Evolutionary conservation across 2,329 filamentous ascomycete genomes (phyloP).

Genomic region (Penicillium sp.): DNA sequence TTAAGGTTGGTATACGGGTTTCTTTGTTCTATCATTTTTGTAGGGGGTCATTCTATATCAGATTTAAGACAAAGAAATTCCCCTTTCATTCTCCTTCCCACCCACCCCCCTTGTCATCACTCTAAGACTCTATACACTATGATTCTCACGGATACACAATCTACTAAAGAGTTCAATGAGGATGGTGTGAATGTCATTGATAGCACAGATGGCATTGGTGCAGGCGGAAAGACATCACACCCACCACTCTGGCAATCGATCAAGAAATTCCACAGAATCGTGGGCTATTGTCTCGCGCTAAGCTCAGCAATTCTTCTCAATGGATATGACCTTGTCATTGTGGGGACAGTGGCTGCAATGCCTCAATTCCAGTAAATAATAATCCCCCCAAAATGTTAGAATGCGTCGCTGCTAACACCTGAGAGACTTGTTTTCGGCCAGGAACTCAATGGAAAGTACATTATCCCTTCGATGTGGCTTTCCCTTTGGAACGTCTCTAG

Average conservation of each 20-base stretch:
- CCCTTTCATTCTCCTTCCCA: neutral
- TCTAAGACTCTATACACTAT: neutral
- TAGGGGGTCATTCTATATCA: neutral
- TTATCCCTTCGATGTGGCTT: constrained; percentile 44
- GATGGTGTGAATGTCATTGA: neutral
- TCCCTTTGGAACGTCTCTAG: constrained; percentile 45
- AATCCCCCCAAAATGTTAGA: neutral
- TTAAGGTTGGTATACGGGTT: neutral
- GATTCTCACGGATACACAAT: neutral
- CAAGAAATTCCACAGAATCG: constrained; percentile 16
- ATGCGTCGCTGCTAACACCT: neutral
- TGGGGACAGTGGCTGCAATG: constrained; percentile 29
- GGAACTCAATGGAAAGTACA: constrained; percentile 30
- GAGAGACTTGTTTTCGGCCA: constrained; percentile 30
- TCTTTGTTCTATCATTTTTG: neutral
- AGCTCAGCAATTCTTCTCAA: constrained; percentile 28
- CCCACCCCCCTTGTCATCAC: neutral
- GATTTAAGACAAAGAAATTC: neutral
- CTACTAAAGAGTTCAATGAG: constrained; percentile 4
- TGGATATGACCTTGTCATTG: constrained; percentile 32
- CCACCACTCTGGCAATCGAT: constrained; percentile 18
- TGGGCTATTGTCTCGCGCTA: constrained; percentile 20
- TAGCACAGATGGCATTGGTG: neutral
- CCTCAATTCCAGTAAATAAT: constrained; percentile 29
- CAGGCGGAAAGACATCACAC: neutral